Percentiles rank a stretch among this genome's conserved stretches.
Evolutionary conservation across 192 early-diverging fungal species (phyloP).

Genomic region (Endogone sp.): DNA sequence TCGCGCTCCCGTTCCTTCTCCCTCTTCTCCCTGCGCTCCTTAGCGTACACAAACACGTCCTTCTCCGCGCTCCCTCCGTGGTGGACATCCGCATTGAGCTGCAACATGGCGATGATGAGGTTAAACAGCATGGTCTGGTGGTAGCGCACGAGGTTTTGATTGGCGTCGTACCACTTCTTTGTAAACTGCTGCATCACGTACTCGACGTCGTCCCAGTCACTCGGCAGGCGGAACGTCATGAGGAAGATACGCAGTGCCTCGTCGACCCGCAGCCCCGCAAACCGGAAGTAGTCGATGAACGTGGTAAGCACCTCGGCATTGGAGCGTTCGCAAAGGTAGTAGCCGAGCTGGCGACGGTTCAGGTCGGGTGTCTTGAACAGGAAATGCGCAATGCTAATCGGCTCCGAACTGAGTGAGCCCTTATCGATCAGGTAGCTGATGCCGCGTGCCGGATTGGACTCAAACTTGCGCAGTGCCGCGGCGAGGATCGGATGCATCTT

Average conservation of each 20-base stretch:
- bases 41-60: constrained; percentile 34
- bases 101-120: constrained; percentile 59
- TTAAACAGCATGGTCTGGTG: constrained; percentile 51
- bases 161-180: constrained; percentile 57
- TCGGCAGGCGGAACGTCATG: constrained; percentile 47
- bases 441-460: constrained; percentile 49
- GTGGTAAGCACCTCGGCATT: constrained; percentile 53
- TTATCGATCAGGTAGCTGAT: constrained; percentile 56
- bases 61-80: constrained; percentile 36
- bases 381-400: constrained; percentile 60
- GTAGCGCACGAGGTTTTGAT: constrained; percentile 51
- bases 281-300: constrained; percentile 50
- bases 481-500: constrained; percentile 54
- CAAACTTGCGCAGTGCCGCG: constrained; percentile 56
- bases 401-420: constrained; percentile 46
- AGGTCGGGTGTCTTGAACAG: constrained; percentile 64
- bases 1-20: constrained; percentile 10
- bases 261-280: constrained; percentile 51
- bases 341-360: constrained; percentile 48
- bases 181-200: constrained; percentile 58
- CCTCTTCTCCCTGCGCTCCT: constrained; percentile 21
- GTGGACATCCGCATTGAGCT: constrained; percentile 58
- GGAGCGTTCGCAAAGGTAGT: constrained; percentile 44
- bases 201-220: constrained; percentile 38
- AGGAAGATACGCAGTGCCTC: constrained; percentile 56